Percentiles rank a stretch among this genome's conserved stretches.
phyloP scores from a whole-genome alignment of 148 eudicot genomes.

The Camellia lanceoleosa region DNA sequence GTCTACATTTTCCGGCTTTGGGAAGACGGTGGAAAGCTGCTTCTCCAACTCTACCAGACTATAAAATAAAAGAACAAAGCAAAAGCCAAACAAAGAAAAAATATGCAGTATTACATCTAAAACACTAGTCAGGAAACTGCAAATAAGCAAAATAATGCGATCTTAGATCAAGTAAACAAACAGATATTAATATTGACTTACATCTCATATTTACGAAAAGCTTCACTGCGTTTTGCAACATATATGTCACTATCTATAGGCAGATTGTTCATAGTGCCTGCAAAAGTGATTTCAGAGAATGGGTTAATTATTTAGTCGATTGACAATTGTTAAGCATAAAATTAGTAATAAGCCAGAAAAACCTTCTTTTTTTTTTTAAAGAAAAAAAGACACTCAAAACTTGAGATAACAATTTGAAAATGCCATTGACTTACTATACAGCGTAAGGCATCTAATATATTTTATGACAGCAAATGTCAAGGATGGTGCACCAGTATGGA shows the following conservation, averaged over 20 bases:
- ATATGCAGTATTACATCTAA: neutral
- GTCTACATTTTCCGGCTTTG: slow-evolving; percentile 25
- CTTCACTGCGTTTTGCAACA: slow-evolving; percentile 64
- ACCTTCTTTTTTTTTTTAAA: too few relatives aligned
- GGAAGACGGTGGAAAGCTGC: slow-evolving; percentile 47
- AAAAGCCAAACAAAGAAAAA: neutral
- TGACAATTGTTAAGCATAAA: neutral
- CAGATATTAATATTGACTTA: slow-evolving; percentile 32
- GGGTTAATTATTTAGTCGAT: neutral
- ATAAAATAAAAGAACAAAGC: slow-evolving; percentile 9
- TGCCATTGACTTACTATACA: neutral
- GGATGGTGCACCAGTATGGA: too few relatives aligned
- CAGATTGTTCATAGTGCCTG: slow-evolving; percentile 48
- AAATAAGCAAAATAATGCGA: neutral
- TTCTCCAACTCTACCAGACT: slow-evolving; percentile 80
- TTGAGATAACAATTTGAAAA: neutral
- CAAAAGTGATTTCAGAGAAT: slow-evolving; percentile 3
- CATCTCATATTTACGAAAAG: slow-evolving; percentile 65
- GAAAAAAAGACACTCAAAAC: neutral
- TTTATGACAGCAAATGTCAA: too few relatives aligned
- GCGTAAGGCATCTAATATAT: too few relatives aligned
- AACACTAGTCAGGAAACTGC: neutral
- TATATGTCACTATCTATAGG: slow-evolving; percentile 64
- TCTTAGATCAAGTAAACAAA: neutral
- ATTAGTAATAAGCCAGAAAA: neutral